phyloP scores from a whole-genome alignment of 805 yeast species.

The Myxozyma lipomycoides region DNA sequence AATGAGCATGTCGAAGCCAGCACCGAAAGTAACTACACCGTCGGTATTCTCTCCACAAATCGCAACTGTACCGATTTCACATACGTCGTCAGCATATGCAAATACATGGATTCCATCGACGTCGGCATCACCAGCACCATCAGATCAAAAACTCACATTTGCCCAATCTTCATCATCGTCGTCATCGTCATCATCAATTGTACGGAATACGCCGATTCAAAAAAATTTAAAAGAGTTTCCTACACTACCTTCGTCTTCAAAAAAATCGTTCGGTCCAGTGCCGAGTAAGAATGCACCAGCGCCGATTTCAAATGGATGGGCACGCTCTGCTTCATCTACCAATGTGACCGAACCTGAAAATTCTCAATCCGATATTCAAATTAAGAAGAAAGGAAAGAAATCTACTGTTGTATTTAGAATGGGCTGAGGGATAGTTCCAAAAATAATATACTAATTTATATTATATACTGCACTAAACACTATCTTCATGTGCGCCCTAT shows the following conservation, averaged over 20 bases:
- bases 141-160: slow-evolving; percentile 15
- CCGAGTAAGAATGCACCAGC: background rate
- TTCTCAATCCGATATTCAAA: background rate
- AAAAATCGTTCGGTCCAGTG: background rate
- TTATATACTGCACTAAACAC: no score
- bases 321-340: slow-evolving; percentile 4
- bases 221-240: slow-evolving; percentile 24
- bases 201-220: background rate
- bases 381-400: slow-evolving; percentile 19
- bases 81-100: slow-evolving; percentile 15
- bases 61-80: slow-evolving; percentile 4
- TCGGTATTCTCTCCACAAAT: slow-evolving; percentile 10
- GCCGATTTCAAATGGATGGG: slow-evolving; percentile 4
- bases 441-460: no score
- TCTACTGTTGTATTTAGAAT: slow-evolving; percentile 12
- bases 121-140: background rate
- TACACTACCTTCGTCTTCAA: slow-evolving; percentile 16
- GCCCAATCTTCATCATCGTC: slow-evolving; percentile 11
- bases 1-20: slow-evolving; percentile 8
- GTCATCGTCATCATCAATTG: slow-evolving; percentile 1
- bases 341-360: background rate
- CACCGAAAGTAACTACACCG: slow-evolving; percentile 8
- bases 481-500: no score
- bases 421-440: no score
- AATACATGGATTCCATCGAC: slow-evolving; percentile 20